phyloP scores from a whole-genome alignment of 164 flowering plant genomes.

The Sextonia rubra region DNA sequence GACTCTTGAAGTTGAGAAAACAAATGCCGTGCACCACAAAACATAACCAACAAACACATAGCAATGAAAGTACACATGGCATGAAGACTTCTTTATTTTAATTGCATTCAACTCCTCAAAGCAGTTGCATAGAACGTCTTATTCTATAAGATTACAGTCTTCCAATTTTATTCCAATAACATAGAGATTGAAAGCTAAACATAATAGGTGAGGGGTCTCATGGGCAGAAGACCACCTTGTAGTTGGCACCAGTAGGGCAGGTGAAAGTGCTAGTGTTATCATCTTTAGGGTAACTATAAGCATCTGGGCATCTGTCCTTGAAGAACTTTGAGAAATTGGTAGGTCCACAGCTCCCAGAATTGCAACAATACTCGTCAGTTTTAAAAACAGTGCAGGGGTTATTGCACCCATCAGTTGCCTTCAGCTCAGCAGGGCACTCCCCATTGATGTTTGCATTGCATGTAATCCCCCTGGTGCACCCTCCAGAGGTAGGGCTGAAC shows the following conservation, averaged over 20 bases:
- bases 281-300: constrained; percentile 40
- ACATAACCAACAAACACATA: too few species aligned
- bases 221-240: constrained; percentile 47
- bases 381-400: constrained; percentile 23
- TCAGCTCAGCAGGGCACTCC: constrained; percentile 18
- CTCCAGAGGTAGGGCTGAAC: constrained; percentile 12
- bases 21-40: too few species aligned
- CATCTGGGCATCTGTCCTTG: constrained; percentile 24
- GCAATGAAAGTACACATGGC: too few species aligned
- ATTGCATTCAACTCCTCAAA: too few species aligned
- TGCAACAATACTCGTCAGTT: constrained; percentile 25
- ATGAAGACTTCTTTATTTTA: too few species aligned
- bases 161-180: too few species aligned
- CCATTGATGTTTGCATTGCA: constrained; percentile 22
- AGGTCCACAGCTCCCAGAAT: constrained; percentile 14
- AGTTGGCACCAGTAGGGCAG: constrained; percentile 50
- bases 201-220: not conserved
- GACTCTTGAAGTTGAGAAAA: too few species aligned
- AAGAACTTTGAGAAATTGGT: constrained; percentile 20
- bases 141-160: too few species aligned
- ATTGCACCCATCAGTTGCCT: constrained; percentile 26
- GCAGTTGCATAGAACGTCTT: too few species aligned
- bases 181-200: not conserved
- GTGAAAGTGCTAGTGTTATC: constrained; percentile 41
- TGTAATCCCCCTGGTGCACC: not conserved